Conservation (phyloP, 176 grass and related monocot genomes). For the Pontederia crassipes region DNA sequence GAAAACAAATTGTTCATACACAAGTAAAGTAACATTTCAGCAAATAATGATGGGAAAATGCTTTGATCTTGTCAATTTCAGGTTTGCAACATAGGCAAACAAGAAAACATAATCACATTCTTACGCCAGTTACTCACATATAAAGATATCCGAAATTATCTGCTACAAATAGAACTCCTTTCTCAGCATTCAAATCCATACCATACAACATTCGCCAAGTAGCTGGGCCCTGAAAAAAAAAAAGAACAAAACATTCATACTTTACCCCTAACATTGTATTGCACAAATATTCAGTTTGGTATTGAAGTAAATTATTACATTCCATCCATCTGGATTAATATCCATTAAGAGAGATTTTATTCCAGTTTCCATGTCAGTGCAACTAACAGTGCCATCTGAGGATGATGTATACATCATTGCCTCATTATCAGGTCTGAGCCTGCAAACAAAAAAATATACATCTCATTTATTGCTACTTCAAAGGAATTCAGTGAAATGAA, state of each 20-base stretch:
- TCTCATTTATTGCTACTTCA: not conserved
- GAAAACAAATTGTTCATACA: not conserved
- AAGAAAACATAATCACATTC: not conserved
- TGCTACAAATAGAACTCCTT: conserved; percentile 78
- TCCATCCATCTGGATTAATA: conserved; percentile 92
- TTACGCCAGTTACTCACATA: conserved; percentile 40
- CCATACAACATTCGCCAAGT: conserved; percentile 92
- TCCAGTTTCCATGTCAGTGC: conserved; percentile 78
- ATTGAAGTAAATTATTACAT: conserved; percentile 30
- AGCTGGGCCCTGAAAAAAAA: conserved; percentile 48
- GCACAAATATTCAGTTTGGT: not conserved
- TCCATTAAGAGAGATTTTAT: conserved; percentile 55
- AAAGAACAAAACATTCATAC: conserved; percentile 12
- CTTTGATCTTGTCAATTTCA: too few relatives aligned
- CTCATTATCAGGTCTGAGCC: conserved; percentile 56
- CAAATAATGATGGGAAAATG: not conserved
- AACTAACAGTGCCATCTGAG: conserved; percentile 78
- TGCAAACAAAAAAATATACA: conserved; percentile 7
- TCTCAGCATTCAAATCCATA: conserved; percentile 78
- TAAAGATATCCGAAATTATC: conserved; percentile 92
- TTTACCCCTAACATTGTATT: not conserved
- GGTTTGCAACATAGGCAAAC: not conserved
- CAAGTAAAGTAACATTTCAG: not conserved
- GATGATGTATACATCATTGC: conserved; percentile 74
- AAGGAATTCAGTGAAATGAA: not conserved